Percentiles rank a stretch among this genome's conserved stretches.
Evolutionary conservation across 2,329 filamentous ascomycete genomes (phyloP).

Genomic region (Pestalotiopsis sp.): DNA sequence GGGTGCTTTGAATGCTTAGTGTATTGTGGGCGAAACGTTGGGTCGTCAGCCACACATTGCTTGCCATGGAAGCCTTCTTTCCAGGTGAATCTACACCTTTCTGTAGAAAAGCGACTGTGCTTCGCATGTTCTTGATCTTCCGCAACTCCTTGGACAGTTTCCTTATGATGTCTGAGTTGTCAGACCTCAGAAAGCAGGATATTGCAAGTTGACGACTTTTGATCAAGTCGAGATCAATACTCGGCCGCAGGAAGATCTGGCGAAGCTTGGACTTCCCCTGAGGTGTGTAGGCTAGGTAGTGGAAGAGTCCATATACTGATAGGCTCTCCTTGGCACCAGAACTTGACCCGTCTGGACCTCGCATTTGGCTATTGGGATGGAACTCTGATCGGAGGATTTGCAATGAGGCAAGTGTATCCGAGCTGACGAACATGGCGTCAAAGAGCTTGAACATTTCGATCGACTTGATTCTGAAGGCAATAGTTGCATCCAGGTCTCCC

Average conservation of each 20-base stretch:
- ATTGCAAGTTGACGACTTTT: slow-evolving; percentile 73
- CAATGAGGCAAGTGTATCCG: slow-evolving; percentile 78
- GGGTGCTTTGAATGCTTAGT: slow-evolving; percentile 68
- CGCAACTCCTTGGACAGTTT: slow-evolving; percentile 64
- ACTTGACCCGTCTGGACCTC: slow-evolving; percentile 63
- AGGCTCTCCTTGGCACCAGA: slow-evolving; percentile 77
- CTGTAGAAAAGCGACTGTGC: slow-evolving; percentile 68
- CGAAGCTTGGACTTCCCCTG: slow-evolving; percentile 77
- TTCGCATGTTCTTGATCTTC: slow-evolving; percentile 75
- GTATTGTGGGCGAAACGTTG: slow-evolving; percentile 71
- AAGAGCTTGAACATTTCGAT: slow-evolving; percentile 77
- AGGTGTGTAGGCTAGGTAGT: slow-evolving; percentile 71
- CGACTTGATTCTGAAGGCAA: slow-evolving; percentile 61
- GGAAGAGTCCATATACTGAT: slow-evolving; percentile 83
- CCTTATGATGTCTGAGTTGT: slow-evolving; percentile 62
- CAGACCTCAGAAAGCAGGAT: slow-evolving; percentile 64
- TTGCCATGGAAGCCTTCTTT: slow-evolving; percentile 55
- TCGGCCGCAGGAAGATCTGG: slow-evolving; percentile 82
- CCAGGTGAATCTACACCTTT: slow-evolving; percentile 71
- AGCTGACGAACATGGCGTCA: slow-evolving; percentile 74
- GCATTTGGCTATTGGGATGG: slow-evolving; percentile 80
- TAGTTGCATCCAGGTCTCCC: slow-evolving; percentile 55
- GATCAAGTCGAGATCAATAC: slow-evolving; percentile 68
- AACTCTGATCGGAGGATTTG: slow-evolving; percentile 84
- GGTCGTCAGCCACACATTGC: slow-evolving; percentile 74